phyloP scores from a whole-genome alignment of 1,284 basidiomycete genomes.

The Cutaneotrichosporon dermatis region DNA sequence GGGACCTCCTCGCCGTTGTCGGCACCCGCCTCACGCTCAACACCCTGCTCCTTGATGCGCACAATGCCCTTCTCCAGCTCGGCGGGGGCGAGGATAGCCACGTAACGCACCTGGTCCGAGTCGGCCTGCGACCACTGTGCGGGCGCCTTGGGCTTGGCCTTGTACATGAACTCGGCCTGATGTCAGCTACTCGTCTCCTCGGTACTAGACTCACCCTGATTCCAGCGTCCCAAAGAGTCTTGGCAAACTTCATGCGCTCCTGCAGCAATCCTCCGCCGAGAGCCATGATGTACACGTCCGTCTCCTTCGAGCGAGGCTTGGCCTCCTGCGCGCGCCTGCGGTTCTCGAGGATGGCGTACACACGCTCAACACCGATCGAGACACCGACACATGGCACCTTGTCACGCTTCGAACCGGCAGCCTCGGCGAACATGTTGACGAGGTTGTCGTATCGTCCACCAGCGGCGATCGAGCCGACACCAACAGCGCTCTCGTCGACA shows the following conservation, averaged over 20 bases:
- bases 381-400: conserved; percentile 88
- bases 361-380: conserved; percentile 87
- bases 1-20: conserved; percentile 65
- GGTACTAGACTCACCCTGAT: conserved; percentile 67
- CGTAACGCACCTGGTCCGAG: conserved; percentile 84
- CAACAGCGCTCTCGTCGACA: conserved; percentile 85
- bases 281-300: conserved; percentile 90
- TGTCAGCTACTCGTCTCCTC: not conserved
- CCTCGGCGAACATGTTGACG: conserved; percentile 84
- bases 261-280: conserved; percentile 76
- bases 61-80: conserved; percentile 81
- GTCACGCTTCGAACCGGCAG: conserved; percentile 58
- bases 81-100: conserved; percentile 80
- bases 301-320: conserved; percentile 71
- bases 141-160: conserved; percentile 80
- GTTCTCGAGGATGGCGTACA: conserved; percentile 88
- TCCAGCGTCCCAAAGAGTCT: conserved; percentile 77
- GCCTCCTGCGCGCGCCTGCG: conserved; percentile 68
- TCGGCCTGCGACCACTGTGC: conserved; percentile 89
- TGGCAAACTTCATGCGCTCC: conserved; percentile 78
- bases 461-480: conserved; percentile 95
- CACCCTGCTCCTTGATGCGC: conserved; percentile 86
- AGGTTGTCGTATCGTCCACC: conserved; percentile 96
- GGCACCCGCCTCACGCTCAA: conserved; percentile 59
- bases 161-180: conserved; percentile 89